Evolutionary conservation across 441 rosid genomes (phyloP).

Genomic region (Eruca vesicaria): DNA sequence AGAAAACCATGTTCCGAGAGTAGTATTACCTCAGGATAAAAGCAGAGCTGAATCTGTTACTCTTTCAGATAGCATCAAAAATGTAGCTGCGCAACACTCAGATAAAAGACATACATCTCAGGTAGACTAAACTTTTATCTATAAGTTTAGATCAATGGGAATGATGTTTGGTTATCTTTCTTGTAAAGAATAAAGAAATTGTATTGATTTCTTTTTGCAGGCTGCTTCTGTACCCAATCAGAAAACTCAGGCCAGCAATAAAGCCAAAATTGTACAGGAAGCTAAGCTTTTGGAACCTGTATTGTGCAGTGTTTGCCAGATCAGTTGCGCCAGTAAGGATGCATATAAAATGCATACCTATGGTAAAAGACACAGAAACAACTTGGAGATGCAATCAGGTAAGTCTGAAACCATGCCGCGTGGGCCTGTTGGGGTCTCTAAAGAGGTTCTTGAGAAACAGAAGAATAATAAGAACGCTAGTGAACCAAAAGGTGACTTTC

Average conservation of each 20-base stretch:
- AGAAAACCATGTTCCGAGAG: conserved; percentile 34
- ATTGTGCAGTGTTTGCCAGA: conserved; percentile 19
- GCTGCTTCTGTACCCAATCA: background rate
- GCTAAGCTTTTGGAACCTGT: background rate
- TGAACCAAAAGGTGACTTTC: background rate
- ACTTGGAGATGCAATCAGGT: conserved; percentile 16
- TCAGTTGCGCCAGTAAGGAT: conserved; percentile 8
- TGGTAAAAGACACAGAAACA: conserved; percentile 27
- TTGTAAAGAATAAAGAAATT: background rate
- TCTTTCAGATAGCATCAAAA: conserved; percentile 29
- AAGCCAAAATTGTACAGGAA: background rate
- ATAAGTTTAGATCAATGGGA: background rate
- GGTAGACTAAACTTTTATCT: conserved; percentile 5
- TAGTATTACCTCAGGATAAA: conserved; percentile 37
- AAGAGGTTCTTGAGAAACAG: conserved; percentile 3
- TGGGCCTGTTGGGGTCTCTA: background rate
- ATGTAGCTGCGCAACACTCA: background rate
- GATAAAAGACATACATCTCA: conserved; percentile 2
- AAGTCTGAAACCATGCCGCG: conserved; percentile 10
- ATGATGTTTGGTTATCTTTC: background rate
- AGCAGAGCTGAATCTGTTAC: conserved; percentile 32
- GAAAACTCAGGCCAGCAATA: background rate
- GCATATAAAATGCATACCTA: background rate
- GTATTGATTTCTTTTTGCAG: conserved; percentile 9
- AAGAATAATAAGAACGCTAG: background rate